phyloP scores from a whole-genome alignment of 768 basidiomycete genomes.

The Chiua virens region DNA sequence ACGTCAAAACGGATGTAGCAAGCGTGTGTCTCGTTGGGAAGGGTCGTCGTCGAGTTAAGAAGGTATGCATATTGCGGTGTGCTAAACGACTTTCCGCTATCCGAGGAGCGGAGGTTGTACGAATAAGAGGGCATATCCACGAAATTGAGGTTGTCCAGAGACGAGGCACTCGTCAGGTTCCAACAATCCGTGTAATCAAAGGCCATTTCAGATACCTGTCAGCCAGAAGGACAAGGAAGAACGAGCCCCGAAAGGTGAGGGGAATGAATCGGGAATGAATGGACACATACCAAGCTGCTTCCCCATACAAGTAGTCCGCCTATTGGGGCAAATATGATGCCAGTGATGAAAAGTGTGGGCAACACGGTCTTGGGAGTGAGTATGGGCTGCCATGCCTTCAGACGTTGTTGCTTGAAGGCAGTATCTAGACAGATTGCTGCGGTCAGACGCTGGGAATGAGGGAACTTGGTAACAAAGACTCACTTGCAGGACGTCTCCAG shows the following conservation, averaged over 20 bases:
- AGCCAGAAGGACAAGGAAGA: background rate
- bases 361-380: conserved; percentile 97
- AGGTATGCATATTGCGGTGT: conserved; percentile 79
- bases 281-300: conserved; percentile 52
- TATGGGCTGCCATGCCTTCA: conserved; percentile 99
- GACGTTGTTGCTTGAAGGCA: conserved; percentile 98
- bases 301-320: conserved; percentile 96
- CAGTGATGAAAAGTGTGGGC: conserved; percentile 93
- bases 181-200: conserved; percentile 96
- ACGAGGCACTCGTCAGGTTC: conserved; percentile 41
- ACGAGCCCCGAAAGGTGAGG: conserved; percentile 1
- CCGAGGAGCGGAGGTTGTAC: conserved; percentile 62
- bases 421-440: conserved; percentile 60
- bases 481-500: conserved; percentile 82
- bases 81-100: conserved; percentile 43
- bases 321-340: conserved; percentile 93
- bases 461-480: conserved; percentile 28
- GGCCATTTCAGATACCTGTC: conserved; percentile 86
- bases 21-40: conserved; percentile 47
- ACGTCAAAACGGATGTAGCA: conserved; percentile 85
- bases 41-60: conserved; percentile 42
- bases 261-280: conserved; percentile 25
- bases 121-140: conserved; percentile 61
- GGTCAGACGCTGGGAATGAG: conserved; percentile 11
- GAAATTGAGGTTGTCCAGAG: conserved; percentile 40